phyloP scores from a whole-genome alignment of 345 rosid genomes.

The Conringia planisiliqua region DNA sequence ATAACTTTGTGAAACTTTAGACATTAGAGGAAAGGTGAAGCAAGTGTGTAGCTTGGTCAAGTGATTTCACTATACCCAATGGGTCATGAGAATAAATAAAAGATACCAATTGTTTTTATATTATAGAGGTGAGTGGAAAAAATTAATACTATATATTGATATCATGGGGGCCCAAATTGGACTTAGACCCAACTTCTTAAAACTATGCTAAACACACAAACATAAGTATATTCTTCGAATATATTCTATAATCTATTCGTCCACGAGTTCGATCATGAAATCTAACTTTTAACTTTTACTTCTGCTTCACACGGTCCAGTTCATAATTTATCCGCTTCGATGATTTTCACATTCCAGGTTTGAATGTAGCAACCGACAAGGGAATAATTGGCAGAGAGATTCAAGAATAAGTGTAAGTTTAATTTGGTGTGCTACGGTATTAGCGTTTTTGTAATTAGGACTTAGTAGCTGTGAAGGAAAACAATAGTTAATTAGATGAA shows the following conservation, averaged over 20 bases:
- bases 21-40: conserved; percentile 8
- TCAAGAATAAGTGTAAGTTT: too few relatives aligned
- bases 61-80: not conserved
- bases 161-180: not conserved
- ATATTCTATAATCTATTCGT: not conserved
- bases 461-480: too few relatives aligned
- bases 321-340: not conserved
- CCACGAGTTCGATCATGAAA: not conserved
- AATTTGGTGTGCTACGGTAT: too few relatives aligned
- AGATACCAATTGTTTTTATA: not conserved
- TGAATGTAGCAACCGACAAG: not conserved
- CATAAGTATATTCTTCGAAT: not conserved
- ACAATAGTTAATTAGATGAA: too few relatives aligned
- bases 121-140: not conserved
- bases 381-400: too few relatives aligned
- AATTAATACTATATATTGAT: not conserved
- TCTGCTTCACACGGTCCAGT: not conserved
- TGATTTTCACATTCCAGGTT: not conserved
- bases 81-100: not conserved
- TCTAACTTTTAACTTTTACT: not conserved
- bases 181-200: conserved; percentile 2
- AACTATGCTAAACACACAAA: conserved; percentile 1
- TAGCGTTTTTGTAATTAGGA: too few relatives aligned
- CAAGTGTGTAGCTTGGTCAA: not conserved
- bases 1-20: not conserved